Evolutionary conservation across 495 filamentous ascomycete species (phyloP).

Genomic region (Tuber brumale): DNA sequence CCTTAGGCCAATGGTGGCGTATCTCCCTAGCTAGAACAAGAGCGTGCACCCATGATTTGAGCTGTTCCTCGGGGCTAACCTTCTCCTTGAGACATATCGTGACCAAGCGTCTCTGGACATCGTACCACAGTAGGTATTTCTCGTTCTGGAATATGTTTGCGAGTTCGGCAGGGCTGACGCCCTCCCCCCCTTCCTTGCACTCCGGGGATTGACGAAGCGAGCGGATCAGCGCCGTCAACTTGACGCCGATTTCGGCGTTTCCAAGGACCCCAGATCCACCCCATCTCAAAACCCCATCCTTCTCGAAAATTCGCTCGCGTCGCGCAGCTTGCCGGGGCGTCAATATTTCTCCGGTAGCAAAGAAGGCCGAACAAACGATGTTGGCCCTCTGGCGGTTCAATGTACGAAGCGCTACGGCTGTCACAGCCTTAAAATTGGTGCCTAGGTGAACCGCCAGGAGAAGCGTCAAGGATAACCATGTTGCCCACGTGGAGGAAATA

Average conservation of each 20-base stretch:
- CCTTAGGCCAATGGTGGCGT: constrained; percentile 36
- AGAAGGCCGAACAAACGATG: constrained; percentile 62
- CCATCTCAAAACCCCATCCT: constrained; percentile 58
- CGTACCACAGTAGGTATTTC: constrained; percentile 54
- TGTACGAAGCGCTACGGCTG: constrained; percentile 73
- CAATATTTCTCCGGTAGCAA: constrained; percentile 50
- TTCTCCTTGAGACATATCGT: constrained; percentile 61
- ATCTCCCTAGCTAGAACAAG: constrained; percentile 51
- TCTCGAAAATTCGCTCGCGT: constrained; percentile 66
- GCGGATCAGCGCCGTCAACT: constrained; percentile 32
- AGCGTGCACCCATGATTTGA: constrained; percentile 71
- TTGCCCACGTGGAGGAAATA: constrained; percentile 62
- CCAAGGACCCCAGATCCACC: constrained; percentile 48
- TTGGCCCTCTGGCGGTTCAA: constrained; percentile 83
- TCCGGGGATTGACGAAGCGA: constrained; percentile 28
- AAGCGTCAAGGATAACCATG: constrained; percentile 66
- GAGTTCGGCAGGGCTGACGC: constrained; percentile 45
- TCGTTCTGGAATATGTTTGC: constrained; percentile 50
- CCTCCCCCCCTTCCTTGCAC: background rate
- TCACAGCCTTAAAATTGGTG: constrained; percentile 80
- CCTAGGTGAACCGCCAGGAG: constrained; percentile 68
- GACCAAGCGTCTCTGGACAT: constrained; percentile 45
- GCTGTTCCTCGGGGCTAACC: constrained; percentile 48
- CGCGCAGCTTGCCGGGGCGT: constrained; percentile 58
- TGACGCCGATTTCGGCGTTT: constrained; percentile 49